Base-by-base conservation (phyloP, 1,284 basidiomycete genomes). In the Fomitopsis palustris region DNA sequence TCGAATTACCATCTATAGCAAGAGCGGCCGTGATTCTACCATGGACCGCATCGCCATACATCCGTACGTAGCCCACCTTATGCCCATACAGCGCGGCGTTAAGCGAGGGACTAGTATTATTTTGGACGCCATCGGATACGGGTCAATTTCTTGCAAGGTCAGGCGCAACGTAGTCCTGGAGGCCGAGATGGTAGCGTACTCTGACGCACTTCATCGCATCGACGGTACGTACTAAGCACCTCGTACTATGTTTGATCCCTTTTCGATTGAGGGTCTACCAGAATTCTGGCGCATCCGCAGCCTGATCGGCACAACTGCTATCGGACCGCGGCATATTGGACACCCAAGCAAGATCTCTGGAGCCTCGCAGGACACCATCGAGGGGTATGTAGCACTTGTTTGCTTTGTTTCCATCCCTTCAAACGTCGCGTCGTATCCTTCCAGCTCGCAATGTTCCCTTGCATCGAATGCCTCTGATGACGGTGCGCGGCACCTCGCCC, bases 111-210 rank as follows among this genome's bases (percentile, higher is more conserved):
- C 12, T 12, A 88, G 86, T 2, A 80, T 87, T 38, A 84, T 95
- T 41, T 78, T 81, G 19, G 77, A 82, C 10, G 81, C 90, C 1
- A 77, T 95, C 0, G 81, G 82, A 1, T 67, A 90, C 2, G 68
- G 70, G 0, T 23, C 52, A 0, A 1, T 12, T 4, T 31, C 25
- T 6, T 62, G 57, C n/a, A 70, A 65, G 23, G 68, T 83, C 27
- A 73, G 70, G 61, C 70, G 72, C 49, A 83, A 83, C 59, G 72
- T 90, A 33, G 85, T 96, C 19, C 72, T 96, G 0, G 94, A 96
- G 69, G 92, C 92, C 0, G 94, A 96, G 72, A 92, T 96, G 83
- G 86, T 95, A 4, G 86, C 91, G 0, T 95, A 82, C 70, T 83
- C 88, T 52, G 87, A 87, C 27, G 73, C 70, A 0, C 68, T 70